Conservation (phyloP, 1,284 basidiomycete genomes). For the Heterobasidion irregulare region DNA sequence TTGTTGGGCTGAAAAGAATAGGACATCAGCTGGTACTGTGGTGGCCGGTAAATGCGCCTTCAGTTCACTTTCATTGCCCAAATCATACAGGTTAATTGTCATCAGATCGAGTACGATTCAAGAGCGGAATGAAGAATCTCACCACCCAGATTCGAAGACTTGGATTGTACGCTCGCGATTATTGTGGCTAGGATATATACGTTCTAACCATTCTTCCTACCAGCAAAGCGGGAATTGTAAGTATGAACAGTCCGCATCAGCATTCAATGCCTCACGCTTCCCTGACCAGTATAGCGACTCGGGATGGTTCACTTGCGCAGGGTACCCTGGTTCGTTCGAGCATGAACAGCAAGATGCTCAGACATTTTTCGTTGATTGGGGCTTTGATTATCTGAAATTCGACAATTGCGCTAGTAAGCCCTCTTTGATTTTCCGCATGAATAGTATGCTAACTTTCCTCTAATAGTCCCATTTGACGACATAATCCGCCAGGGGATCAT, state of each 20-base stretch:
- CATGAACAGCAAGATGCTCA: slow-evolving; percentile 37
- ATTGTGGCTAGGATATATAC: not conserved
- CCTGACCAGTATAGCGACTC: slow-evolving; percentile 37
- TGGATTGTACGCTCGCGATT: slow-evolving; percentile 31
- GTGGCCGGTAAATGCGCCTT: slow-evolving; percentile 18
- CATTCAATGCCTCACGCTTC: not conserved
- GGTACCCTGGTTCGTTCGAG: slow-evolving; percentile 43
- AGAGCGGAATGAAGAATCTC: slow-evolving; percentile 36
- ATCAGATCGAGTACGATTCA: slow-evolving; percentile 25
- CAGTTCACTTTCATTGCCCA: not conserved
- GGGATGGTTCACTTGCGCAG: slow-evolving; percentile 44
- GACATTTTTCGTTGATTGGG: slow-evolving; percentile 40
- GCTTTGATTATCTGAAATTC: slow-evolving; percentile 46
- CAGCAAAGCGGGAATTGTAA: slow-evolving; percentile 26
- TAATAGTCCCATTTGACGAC: slow-evolving; percentile 37
- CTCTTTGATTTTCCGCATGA: not conserved
- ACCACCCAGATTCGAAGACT: slow-evolving; percentile 35
- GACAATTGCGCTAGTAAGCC: slow-evolving; percentile 42
- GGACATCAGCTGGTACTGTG: slow-evolving; percentile 21
- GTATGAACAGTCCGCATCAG: slow-evolving; percentile 4
- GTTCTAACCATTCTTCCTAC: not conserved
- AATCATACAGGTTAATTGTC: not conserved
- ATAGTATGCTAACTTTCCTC: not conserved
- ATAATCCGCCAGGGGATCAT: slow-evolving; percentile 36
- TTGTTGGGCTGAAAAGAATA: slow-evolving; percentile 30